Evolutionary conservation across 78 protist species (phyloP).

Genomic region (Isochrysis galbana): DNA sequence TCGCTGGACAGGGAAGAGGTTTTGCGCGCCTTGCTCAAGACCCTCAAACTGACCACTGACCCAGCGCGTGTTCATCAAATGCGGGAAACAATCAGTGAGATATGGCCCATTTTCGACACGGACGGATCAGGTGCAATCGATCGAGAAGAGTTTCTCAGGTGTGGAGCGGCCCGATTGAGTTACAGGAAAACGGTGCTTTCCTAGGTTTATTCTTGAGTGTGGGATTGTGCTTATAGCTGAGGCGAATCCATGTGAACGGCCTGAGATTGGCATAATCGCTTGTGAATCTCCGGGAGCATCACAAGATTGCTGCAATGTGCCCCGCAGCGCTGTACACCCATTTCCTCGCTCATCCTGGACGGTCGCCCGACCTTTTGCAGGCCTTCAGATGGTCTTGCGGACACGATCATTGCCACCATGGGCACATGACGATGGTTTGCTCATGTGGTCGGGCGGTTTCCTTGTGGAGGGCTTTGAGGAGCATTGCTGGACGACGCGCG

Average conservation of each 20-base stretch:
- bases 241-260: neutral
- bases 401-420: neutral
- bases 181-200: too few relatives aligned
- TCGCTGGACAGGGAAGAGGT: constrained; percentile 10
- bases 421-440: too few relatives aligned
- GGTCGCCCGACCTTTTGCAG: neutral
- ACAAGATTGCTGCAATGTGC: too few relatives aligned
- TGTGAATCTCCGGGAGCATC: too few relatives aligned
- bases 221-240: too few relatives aligned
- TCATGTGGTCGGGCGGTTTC: too few relatives aligned
- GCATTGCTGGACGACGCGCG: too few relatives aligned
- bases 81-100: neutral
- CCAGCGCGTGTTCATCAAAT: neutral
- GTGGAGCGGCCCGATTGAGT: too few relatives aligned
- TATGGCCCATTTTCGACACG: neutral
- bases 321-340: neutral
- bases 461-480: too few relatives aligned
- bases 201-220: too few relatives aligned
- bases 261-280: too few relatives aligned
- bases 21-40: constrained; percentile 11
- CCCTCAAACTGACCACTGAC: neutral
- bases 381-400: neutral
- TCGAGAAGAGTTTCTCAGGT: neutral
- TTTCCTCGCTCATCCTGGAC: neutral
- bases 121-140: neutral